Conservation (phyloP, 179 eudicot genomes). For the Beta lomatogona region DNA sequence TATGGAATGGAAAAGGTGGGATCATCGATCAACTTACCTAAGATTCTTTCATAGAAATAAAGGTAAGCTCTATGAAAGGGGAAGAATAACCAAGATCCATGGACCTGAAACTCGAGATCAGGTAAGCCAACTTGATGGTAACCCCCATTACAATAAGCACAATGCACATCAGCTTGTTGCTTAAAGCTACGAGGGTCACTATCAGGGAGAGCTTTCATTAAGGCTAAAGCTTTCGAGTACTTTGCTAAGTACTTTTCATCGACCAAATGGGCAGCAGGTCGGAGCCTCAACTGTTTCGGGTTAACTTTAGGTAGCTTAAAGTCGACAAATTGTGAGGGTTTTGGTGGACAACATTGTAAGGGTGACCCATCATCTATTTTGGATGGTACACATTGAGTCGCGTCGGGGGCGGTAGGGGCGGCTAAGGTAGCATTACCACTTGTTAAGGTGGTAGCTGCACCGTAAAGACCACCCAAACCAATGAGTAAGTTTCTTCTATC, state of each 20-base stretch:
- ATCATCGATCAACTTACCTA: constrained; percentile 60
- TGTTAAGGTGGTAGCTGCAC: constrained; percentile 43
- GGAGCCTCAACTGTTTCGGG: constrained; percentile 37
- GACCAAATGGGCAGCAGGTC: constrained; percentile 71
- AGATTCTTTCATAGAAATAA: constrained; percentile 65
- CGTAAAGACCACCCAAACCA: constrained; percentile 65
- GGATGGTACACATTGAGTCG: constrained; percentile 56
- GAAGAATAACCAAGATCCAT: constrained; percentile 74
- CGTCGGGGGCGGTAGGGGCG: constrained; percentile 29
- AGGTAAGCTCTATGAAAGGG: constrained; percentile 76
- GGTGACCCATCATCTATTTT: constrained; percentile 30
- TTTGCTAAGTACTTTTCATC: constrained; percentile 50
- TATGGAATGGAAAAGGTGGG: constrained; percentile 73
- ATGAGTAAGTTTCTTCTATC: constrained; percentile 59
- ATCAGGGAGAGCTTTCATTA: constrained; percentile 70
- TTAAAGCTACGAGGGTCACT: constrained; percentile 69
- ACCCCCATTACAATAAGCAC: constrained; percentile 83
- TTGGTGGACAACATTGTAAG: constrained; percentile 70
- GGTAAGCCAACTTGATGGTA: constrained; percentile 67
- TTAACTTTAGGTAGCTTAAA: constrained; percentile 31
- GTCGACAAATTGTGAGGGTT: constrained; percentile 34
- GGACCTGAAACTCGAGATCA: constrained; percentile 61
- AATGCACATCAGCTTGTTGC: constrained; percentile 80
- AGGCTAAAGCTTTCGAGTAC: constrained; percentile 50
- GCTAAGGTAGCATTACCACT: constrained; percentile 25